Conservation (phyloP, 23 red algal species). For the Cyanidioschyzon merolae region DNA sequence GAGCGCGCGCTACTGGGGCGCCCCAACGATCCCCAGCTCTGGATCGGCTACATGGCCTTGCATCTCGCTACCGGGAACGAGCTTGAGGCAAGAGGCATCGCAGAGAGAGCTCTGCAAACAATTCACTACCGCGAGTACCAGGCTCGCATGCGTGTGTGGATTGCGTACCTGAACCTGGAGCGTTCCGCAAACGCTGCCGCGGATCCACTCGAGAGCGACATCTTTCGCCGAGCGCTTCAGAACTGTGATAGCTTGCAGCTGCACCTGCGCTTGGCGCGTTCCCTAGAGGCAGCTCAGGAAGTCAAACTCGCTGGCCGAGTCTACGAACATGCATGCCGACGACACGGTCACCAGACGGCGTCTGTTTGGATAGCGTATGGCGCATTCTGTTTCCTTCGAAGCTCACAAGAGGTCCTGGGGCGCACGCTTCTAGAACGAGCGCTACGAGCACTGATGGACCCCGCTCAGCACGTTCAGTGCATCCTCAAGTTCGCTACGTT, state of each 20-base stretch:
- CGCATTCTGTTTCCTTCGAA: constrained; percentile 14
- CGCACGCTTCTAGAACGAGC: constrained; percentile 51
- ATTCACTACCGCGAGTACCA: constrained; percentile 37
- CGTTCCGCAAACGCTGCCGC: neutral
- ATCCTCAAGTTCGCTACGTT: constrained; percentile 73
- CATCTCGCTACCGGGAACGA: constrained; percentile 44
- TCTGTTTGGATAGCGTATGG: constrained; percentile 22
- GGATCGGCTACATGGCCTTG: constrained; percentile 94
- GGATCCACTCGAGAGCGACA: neutral
- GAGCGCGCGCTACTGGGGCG: constrained; percentile 69
- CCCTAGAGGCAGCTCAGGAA: constrained; percentile 4
- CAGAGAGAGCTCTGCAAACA: constrained; percentile 63
- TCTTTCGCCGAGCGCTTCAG: constrained; percentile 5
- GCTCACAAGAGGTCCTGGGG: constrained; percentile 12
- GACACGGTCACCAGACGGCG: constrained; percentile 22
- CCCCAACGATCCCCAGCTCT: constrained; percentile 58
- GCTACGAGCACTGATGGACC: constrained; percentile 40
- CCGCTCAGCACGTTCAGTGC: constrained; percentile 37
- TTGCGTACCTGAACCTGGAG: constrained; percentile 84
- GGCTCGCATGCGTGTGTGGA: constrained; percentile 66
- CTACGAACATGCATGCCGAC: constrained; percentile 27
- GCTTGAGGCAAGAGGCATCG: constrained; percentile 50
- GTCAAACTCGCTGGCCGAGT: constrained; percentile 26
- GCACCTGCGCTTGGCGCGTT: constrained; percentile 16
- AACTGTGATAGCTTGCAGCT: constrained; percentile 13